These are phyloP conservation scores for Diplodia intermedia DNA, from an alignment of 2,329 filamentous ascomycete genomes.

Conservation along the genomic window DNA sequence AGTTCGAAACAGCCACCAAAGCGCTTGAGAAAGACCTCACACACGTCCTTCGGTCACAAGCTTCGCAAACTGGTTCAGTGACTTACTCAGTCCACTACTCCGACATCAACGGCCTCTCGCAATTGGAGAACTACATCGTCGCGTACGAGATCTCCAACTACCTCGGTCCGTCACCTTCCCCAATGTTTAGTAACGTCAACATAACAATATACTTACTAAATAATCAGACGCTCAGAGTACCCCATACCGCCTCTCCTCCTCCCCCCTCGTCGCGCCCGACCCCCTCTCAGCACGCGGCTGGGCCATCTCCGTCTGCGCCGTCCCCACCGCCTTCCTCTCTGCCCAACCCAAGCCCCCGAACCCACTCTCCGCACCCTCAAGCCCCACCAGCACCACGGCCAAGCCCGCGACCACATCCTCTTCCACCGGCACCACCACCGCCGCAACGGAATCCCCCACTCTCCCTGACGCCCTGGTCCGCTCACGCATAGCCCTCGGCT, in stretches of 20 bases:
- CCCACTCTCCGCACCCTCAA: conserved; percentile 18
- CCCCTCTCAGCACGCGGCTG: conserved; percentile 42
- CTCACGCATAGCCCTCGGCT: conserved; percentile 41
- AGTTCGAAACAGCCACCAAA: conserved; percentile 43
- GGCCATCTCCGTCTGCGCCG: conserved; percentile 42
- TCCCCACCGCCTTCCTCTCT: conserved; percentile 39
- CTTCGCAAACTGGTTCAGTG: conserved; percentile 35
- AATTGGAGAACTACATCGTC: conserved; percentile 48
- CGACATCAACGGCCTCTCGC: conserved; percentile 46
- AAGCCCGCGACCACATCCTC: not conserved
- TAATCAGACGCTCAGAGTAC: conserved; percentile 39
- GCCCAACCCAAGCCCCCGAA: conserved; percentile 36
- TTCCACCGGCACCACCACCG: not conserved
- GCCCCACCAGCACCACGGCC: conserved; percentile 37
- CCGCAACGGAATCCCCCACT: conserved; percentile 34
- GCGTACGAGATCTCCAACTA: conserved; percentile 44
- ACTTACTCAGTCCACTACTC: conserved; percentile 46
- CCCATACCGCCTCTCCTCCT: conserved; percentile 44
- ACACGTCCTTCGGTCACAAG: conserved; percentile 36
- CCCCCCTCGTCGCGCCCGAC: conserved; percentile 42
- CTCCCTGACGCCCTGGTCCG: conserved; percentile 42
- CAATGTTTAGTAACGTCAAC: not conserved
- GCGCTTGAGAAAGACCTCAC: conserved; percentile 43
- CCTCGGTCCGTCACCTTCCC: conserved; percentile 37
- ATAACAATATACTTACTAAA: not conserved